A percentile compares a stretch with the other conserved stretches of the same genome.
Evolutionary conservation across 2,329 filamentous ascomycete genomes (phyloP).

Genomic region (Fulvia fulva): DNA sequence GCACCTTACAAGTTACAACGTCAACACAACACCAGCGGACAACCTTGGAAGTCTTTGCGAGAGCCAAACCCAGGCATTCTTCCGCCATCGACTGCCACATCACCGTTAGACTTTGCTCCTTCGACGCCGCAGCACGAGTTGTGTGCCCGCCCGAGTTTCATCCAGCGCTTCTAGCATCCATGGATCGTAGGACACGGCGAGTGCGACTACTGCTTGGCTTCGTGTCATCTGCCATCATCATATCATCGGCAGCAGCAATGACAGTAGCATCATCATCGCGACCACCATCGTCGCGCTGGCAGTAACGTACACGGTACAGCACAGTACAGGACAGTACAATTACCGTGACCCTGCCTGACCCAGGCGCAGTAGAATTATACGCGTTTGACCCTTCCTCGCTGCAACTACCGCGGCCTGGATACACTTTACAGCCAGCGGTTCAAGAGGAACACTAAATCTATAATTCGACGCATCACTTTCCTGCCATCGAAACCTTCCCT

Average conservation of each 20-base stretch:
- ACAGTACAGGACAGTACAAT: no score
- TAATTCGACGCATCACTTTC: neutral
- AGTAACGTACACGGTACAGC: no score
- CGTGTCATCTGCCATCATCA: neutral
- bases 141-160: neutral
- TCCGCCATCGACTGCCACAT: neutral
- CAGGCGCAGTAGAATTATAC: neutral
- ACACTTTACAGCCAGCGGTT: neutral
- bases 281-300: neutral
- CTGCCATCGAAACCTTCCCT: neutral
- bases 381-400: neutral
- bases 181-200: neutral
- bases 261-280: neutral
- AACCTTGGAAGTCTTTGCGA: neutral
- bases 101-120: neutral
- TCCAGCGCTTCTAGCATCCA: neutral
- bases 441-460: constrained; percentile 4
- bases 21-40: neutral
- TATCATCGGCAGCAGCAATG: neutral
- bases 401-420: neutral
- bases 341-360: no score
- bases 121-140: neutral
- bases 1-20: no score
- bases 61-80: neutral
- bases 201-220: neutral